Conservation (phyloP, 2,329 filamentous ascomycete species). For the Sarocladium oryzae region DNA sequence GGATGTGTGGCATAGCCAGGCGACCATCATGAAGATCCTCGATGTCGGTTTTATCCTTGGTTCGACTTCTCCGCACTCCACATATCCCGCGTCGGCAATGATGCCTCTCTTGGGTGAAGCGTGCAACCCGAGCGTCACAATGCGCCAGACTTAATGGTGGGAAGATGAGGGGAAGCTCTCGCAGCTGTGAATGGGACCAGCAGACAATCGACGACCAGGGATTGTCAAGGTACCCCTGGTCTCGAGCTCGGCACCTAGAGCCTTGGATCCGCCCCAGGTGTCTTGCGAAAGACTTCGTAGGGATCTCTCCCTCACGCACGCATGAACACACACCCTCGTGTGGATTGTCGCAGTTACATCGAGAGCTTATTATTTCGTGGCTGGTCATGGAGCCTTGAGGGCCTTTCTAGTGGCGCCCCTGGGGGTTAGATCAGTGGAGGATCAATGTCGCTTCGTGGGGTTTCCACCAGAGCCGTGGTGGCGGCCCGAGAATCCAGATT, state of each 20-base stretch:
- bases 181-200: background rate
- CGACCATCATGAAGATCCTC: slow-evolving; percentile 4
- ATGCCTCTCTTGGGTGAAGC: slow-evolving; percentile 1
- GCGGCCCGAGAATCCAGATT: slow-evolving; percentile 9
- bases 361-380: background rate
- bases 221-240: background rate
- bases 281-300: background rate
- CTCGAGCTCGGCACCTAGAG: slow-evolving; percentile 5
- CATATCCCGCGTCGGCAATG: slow-evolving; percentile 6
- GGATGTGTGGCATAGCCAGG: slow-evolving; percentile 1
- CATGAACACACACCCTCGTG: background rate
- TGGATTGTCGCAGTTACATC: background rate
- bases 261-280: slow-evolving; percentile 4
- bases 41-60: background rate
- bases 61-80: slow-evolving; percentile 9
- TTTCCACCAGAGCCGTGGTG: slow-evolving; percentile 7
- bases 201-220: background rate
- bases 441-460: background rate
- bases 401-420: background rate
- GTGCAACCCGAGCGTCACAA: background rate
- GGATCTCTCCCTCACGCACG: too few relatives aligned
- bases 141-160: background rate
- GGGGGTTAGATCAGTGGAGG: background rate
- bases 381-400: background rate
- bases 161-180: background rate